Evolutionary conservation across 2,329 filamentous ascomycete species (phyloP), one percentile per base, ranked within the genome.

Genomic region (Xylariaceae sp.): DNA sequence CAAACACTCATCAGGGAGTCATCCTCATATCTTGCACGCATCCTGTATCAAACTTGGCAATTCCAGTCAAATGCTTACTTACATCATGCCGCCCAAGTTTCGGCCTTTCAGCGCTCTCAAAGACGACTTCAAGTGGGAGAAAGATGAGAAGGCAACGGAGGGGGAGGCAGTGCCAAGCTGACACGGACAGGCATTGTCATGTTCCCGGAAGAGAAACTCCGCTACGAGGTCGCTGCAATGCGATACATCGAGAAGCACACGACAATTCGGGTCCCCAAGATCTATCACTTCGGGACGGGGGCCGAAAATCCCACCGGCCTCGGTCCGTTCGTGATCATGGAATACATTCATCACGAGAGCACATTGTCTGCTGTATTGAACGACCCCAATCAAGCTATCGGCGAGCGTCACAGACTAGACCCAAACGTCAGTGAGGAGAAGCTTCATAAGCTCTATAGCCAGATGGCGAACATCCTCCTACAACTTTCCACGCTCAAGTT

Each of bases 391-490:
- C 7, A 9, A 23, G 18, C 37, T 15, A 26, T 26, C 34, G 31
- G 38, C 15, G 54, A 62, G 8, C 35, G 41, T 17, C 60, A 48
- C 28, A 39, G 62, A 34, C 48, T 67, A 17, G 50, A 67, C 43
- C 57, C 57, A 4, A 44, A 59, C 12, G 56, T 69, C 14, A 40
- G 43, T 26, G 50, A 64, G 23, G 41, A 53, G 4, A 59, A 52
- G 21, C 57, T 68, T 0, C 41, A 57, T 36, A 38, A 46, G 6
- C 40, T 66, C 1, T 70, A 69, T 44, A 36, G 52, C 2, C 57
- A 70, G 43, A 56, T 70, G 40, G 67, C 67, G 9, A 50, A 50
- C 4, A 64, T 64, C 30, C 11, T 70, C 14, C 51, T 72, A 3
- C 57, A 67, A 37, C 52, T 72, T 1, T 60, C 53, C 2, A 47